These are phyloP conservation scores for Corynascus novoguineensis DNA, from an alignment of 495 filamentous ascomycete genomes.

Conservation along the genomic window DNA sequence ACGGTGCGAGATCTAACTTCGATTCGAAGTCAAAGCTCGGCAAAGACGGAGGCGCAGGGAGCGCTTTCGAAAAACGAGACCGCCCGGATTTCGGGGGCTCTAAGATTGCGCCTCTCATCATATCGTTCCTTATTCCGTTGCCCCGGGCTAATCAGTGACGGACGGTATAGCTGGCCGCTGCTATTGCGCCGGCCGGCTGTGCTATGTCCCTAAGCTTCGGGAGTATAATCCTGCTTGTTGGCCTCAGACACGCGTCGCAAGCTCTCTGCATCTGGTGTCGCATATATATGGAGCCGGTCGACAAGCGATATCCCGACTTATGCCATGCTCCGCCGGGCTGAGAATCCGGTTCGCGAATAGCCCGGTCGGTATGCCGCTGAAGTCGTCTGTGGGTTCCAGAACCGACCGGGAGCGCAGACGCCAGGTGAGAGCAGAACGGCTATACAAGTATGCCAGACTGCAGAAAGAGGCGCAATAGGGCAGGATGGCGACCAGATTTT, in stretches of 20 bases:
- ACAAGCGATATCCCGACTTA: conserved; percentile 9
- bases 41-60: conserved; percentile 29
- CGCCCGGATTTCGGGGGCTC: conserved; percentile 29
- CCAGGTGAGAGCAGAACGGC: background rate
- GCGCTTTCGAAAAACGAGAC: conserved; percentile 36
- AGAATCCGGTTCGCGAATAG: background rate
- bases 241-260: conserved; percentile 7
- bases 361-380: background rate
- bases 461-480: background rate
- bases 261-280: conserved; percentile 29
- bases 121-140: conserved; percentile 15
- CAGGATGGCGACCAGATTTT: conserved; percentile 15
- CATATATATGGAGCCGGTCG: conserved; percentile 16
- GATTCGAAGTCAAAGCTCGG: conserved; percentile 17
- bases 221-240: conserved; percentile 8
- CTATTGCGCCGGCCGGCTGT: conserved; percentile 13
- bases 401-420: background rate
- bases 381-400: background rate
- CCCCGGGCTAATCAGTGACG: conserved; percentile 25
- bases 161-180: conserved; percentile 9
- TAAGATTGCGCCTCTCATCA: conserved; percentile 27
- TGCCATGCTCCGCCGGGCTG: background rate
- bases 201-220: background rate
- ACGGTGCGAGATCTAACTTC: conserved; percentile 10
- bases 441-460: conserved; percentile 2